Percentiles rank a stretch among this genome's conserved stretches.
Evolutionary conservation across 2,329 filamentous ascomycete species (phyloP).

Genomic region (Thelonectria blattea): DNA sequence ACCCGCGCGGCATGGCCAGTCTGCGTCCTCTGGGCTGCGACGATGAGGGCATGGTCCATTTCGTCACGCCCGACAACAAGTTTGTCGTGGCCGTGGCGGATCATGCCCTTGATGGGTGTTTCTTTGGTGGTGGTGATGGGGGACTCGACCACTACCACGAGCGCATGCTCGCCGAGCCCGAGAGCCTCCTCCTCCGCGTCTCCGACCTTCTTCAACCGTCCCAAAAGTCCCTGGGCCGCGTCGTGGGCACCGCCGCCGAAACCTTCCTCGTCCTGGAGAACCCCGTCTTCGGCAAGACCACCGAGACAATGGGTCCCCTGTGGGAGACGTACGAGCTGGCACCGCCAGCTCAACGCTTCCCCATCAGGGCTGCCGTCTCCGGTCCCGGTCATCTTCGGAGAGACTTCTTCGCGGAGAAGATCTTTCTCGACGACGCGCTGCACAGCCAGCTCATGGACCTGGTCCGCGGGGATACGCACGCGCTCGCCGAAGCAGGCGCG

Average conservation of each 20-base stretch:
- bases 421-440: too few relatives aligned
- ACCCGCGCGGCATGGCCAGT: too few relatives aligned
- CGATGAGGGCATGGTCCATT: constrained; percentile 79
- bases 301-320: constrained; percentile 37
- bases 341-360: too few relatives aligned
- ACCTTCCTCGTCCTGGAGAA: constrained; percentile 85
- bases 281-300: constrained; percentile 64
- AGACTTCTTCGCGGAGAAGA: too few relatives aligned
- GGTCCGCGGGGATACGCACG: too few relatives aligned
- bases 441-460: too few relatives aligned
- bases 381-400: too few relatives aligned
- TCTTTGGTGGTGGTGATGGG: constrained; percentile 72
- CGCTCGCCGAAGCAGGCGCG: too few relatives aligned
- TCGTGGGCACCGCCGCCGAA: constrained; percentile 66
- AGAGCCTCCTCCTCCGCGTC: constrained; percentile 72
- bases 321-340: constrained; percentile 76
- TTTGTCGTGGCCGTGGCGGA: constrained; percentile 72
- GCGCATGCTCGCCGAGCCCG: constrained; percentile 65
- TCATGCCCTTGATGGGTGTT: constrained; percentile 72
- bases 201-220: constrained; percentile 72
- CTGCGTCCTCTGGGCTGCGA: constrained; percentile 70
- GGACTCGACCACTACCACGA: constrained; percentile 68
- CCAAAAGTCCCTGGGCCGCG: constrained; percentile 63
- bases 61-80: constrained; percentile 68
- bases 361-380: too few relatives aligned